Conservation (phyloP, 1,284 basidiomycete genomes). For the Caloboletus firmus region DNA sequence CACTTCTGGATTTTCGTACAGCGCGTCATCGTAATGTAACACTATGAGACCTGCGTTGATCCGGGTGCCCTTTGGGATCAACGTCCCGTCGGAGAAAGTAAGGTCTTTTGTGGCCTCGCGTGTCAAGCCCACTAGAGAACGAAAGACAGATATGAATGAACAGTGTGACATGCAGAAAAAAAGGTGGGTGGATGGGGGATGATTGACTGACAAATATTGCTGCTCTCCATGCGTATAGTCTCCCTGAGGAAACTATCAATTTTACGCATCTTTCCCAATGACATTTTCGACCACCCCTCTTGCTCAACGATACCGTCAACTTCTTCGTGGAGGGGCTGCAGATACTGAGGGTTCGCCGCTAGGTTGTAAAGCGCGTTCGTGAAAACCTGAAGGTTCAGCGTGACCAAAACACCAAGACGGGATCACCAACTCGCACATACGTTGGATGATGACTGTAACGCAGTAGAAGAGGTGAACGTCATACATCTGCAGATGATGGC, state of each 20-base stretch:
- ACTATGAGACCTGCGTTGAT: conserved; percentile 27
- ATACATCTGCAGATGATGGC: neutral
- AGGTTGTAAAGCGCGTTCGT: conserved; percentile 38
- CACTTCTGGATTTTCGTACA: conserved; percentile 26
- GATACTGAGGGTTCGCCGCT: conserved; percentile 38
- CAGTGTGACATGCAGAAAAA: no score
- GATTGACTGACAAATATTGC: conserved; percentile 31
- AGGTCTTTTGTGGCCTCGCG: conserved; percentile 37
- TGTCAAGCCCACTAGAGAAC: conserved; percentile 29
- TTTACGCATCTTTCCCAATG: conserved; percentile 41
- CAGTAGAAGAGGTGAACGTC: neutral
- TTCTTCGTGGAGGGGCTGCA: conserved; percentile 43
- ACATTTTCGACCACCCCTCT: conserved; percentile 45
- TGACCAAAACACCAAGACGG: neutral
- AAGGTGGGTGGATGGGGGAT: no score
- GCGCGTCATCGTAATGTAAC: conserved; percentile 26
- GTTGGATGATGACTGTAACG: conserved; percentile 11
- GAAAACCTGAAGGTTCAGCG: conserved; percentile 21
- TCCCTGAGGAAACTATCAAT: conserved; percentile 50
- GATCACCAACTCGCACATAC: conserved; percentile 1
- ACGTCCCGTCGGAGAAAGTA: conserved; percentile 42
- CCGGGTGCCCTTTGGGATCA: conserved; percentile 37
- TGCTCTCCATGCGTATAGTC: conserved; percentile 35
- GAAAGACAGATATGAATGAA: neutral
- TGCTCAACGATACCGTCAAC: conserved; percentile 36